Evolutionary conservation across 2,329 filamentous ascomycete genomes (phyloP).

Genomic region (Triangularia setosa): DNA sequence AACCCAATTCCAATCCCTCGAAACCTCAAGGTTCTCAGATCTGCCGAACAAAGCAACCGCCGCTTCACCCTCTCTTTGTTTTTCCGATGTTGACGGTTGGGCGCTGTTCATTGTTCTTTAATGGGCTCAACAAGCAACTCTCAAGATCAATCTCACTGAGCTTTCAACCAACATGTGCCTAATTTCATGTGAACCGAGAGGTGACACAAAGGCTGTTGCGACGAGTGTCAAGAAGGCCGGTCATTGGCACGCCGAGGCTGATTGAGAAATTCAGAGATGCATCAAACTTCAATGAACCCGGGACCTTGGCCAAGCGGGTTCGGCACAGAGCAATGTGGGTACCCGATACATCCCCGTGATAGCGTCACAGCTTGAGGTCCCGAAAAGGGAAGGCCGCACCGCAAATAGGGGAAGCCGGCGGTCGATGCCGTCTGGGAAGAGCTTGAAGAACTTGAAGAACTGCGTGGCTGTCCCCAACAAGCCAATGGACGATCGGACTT

Average conservation of each 20-base stretch:
- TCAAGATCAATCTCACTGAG: neutral
- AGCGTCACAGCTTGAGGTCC: conserved; percentile 3
- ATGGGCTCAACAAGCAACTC: neutral
- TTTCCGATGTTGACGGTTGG: neutral
- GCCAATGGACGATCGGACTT: neutral
- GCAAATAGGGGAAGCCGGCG: neutral
- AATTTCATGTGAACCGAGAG: conserved; percentile 1
- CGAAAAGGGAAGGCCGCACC: conserved; percentile 5
- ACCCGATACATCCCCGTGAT: conserved; percentile 3
- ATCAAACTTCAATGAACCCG: conserved; percentile 1
- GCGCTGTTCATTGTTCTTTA: neutral
- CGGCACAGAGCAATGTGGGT: conserved; percentile 2
- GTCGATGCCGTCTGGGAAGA: neutral
- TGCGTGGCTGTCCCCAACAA: neutral
- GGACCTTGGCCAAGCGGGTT: conserved; percentile 4
- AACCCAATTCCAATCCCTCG: neutral
- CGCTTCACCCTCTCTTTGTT: neutral
- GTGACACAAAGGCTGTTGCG: conserved; percentile 3
- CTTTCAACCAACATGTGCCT: neutral
- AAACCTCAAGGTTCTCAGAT: neutral
- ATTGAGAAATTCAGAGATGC: neutral
- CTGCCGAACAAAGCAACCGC: neutral
- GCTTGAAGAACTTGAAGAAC: neutral
- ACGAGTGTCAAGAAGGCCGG: neutral
- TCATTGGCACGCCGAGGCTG: conserved; percentile 6